Conservation (phyloP, 2,329 filamentous ascomycete genomes). For the Phialophora tarda region DNA sequence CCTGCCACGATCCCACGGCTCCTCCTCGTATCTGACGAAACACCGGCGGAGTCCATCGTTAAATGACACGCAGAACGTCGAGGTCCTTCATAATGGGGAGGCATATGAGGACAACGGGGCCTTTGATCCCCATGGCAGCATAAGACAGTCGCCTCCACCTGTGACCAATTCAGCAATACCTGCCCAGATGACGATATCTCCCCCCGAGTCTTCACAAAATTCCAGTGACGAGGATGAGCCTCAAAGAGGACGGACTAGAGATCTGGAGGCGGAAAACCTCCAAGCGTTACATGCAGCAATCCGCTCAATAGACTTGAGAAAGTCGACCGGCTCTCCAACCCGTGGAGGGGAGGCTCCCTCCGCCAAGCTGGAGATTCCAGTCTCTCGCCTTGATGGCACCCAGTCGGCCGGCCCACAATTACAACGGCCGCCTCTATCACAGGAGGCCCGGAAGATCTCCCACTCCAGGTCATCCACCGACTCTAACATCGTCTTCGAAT, state of each 20-base stretch:
- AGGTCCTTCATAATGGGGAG: slow-evolving; percentile 35
- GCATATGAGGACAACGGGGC: slow-evolving; percentile 36
- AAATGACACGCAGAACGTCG: slow-evolving; percentile 44
- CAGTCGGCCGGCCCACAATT: slow-evolving; percentile 51
- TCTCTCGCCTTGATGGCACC: slow-evolving; percentile 31
- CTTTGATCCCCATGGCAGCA: slow-evolving; percentile 60
- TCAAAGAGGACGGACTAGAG: slow-evolving; percentile 43
- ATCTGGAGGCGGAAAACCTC: slow-evolving; percentile 54
- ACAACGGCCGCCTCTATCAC: slow-evolving; percentile 52
- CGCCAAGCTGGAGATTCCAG: slow-evolving; percentile 29
- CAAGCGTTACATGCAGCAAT: slow-evolving; percentile 81
- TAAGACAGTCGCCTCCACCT: slow-evolving; percentile 84
- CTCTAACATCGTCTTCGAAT: slow-evolving; percentile 55
- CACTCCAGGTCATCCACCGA: slow-evolving; percentile 67
- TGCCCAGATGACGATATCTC: slow-evolving; percentile 83
- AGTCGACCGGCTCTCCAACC: slow-evolving; percentile 61
- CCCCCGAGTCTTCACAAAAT: slow-evolving; percentile 80
- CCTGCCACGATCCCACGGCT: slow-evolving; percentile 62
- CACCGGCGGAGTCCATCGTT: slow-evolving; percentile 65
- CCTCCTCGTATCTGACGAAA: slow-evolving; percentile 66
- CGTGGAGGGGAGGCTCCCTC: slow-evolving; percentile 42
- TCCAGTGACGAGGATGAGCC: slow-evolving; percentile 82
- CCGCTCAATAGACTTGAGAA: slow-evolving; percentile 73
- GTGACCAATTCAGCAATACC: slow-evolving; percentile 78
- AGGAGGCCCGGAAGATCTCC: slow-evolving; percentile 64